Evolutionary conservation across 176 grass and related monocot genomes (phyloP), one percentile per base, ranked within the genome.

Genomic region (Bonia amplexicaulis): DNA sequence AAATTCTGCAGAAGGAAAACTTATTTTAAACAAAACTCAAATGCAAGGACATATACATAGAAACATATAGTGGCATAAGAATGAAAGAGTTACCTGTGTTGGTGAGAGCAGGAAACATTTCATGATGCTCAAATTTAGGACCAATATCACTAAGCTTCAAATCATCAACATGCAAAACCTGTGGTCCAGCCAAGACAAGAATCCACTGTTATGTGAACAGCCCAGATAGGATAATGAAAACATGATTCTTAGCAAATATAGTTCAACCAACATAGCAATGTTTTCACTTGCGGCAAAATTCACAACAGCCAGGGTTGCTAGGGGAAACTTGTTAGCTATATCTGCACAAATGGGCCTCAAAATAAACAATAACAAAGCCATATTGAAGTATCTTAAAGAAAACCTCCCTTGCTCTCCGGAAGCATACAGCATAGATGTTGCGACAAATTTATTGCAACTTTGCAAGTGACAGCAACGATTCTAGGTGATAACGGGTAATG

Each of bases 41-140:
- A 83, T 31, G 44, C 13, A 82, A 87, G 68, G 44, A 89, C 40
- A 41, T 71, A 82, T 70, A 53, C 27, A 85, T 39, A 22, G 53
- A 82, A 65, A 22, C 20, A 73, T 46, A 71, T 44, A 62, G 73
- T 45, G 19, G 69, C 37, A 35, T n/a, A 74, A 74, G 66, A 85
- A 91, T 61, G 61, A 31, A 64, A 82, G 8, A 82, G 8, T 71
- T 64, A 96, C 96, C 93, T 66, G 93, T 99, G 90, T 99, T 96
- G 37, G 86, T 96, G 57, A 93, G 96, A 84, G 93, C 85, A 82
- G 96, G 96, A 84, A 96, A 99, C 93, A 96, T 89, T 84, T 99
- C 93, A 91, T 99, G 96, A 80, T 96, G 88, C 86, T 99, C 96
- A 91, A 99, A 99, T 87, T 92, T 94, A 55, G 91, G 93, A 25